Evolutionary conservation across 2,329 filamentous ascomycete genomes (phyloP).

Genomic region (Ustulina deusta): DNA sequence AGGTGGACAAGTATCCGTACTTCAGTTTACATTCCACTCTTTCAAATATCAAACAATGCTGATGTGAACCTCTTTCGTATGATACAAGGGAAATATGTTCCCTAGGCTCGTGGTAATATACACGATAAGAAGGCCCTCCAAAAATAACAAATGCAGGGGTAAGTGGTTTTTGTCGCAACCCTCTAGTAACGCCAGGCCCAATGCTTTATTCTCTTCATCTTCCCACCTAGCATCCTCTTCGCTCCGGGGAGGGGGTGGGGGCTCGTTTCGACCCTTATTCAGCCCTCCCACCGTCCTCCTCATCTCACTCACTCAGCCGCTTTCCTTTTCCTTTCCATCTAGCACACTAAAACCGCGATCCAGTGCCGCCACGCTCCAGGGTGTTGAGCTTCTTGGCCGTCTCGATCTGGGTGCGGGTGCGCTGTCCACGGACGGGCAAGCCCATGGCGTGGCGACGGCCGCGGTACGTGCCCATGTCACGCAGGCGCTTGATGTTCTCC

Average conservation of each 20-base stretch:
- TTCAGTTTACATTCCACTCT: background rate
- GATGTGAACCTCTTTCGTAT: slow-evolving; percentile 31
- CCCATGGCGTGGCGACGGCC: slow-evolving; percentile 93
- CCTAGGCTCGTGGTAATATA: slow-evolving; percentile 30
- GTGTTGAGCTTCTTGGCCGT: slow-evolving; percentile 73
- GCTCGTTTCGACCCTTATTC: background rate
- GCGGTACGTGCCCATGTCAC: slow-evolving; percentile 90
- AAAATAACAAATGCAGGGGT: slow-evolving; percentile 16
- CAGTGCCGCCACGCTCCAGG: slow-evolving; percentile 59
- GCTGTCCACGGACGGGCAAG: slow-evolving; percentile 90
- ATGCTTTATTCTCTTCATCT: slow-evolving; percentile 17
- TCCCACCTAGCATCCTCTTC: background rate
- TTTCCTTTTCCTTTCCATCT: background rate
- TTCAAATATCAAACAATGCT: background rate
- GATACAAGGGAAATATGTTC: slow-evolving; percentile 28
- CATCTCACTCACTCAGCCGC: background rate
- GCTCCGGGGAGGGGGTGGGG: background rate
- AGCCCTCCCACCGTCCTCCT: background rate
- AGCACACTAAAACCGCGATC: slow-evolving; percentile 27
- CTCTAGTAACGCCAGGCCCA: slow-evolving; percentile 38
- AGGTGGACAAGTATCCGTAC: background rate
- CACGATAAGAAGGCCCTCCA: slow-evolving; percentile 3
- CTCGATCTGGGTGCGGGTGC: slow-evolving; percentile 79
- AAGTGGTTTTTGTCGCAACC: slow-evolving; percentile 9
- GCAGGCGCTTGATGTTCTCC: slow-evolving; percentile 87